Percentiles rank a stretch among this genome's conserved stretches.
phyloP scores from a whole-genome alignment of 73 alveolate species.

The Paramecium bursaria region DNA sequence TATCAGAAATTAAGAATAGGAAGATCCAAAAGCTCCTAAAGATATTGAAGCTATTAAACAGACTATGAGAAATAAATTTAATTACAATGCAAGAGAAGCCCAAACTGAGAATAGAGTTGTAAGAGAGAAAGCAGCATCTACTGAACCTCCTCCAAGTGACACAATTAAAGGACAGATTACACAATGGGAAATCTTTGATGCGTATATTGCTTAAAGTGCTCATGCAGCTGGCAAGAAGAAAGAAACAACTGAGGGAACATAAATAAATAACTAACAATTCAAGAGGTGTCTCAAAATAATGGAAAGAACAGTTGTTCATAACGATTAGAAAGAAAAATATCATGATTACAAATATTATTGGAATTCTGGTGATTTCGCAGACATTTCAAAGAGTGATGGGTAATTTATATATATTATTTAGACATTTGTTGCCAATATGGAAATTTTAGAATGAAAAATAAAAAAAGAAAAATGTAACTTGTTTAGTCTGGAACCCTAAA shows the following conservation, averaged over 20 bases:
- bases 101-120: slow-evolving; percentile 86
- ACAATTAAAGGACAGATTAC: slow-evolving; percentile 89
- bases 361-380: slow-evolving; percentile 74
- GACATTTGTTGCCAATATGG: slow-evolving; percentile 93
- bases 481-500: slow-evolving; percentile 99
- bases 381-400: slow-evolving; percentile 67
- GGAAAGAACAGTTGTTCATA: slow-evolving; percentile 98
- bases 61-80: slow-evolving; percentile 90
- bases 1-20: slow-evolving; percentile 76
- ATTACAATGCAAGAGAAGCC: slow-evolving; percentile 93
- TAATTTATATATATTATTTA: background rate
- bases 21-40: slow-evolving; percentile 74
- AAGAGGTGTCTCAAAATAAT: slow-evolving; percentile 92
- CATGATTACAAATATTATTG: slow-evolving; percentile 91
- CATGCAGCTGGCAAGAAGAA: slow-evolving; percentile 75
- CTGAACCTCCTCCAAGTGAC: slow-evolving; percentile 94
- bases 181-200: slow-evolving; percentile 99
- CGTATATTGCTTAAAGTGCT: slow-evolving; percentile 94
- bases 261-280: slow-evolving; percentile 91
- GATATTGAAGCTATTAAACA: slow-evolving; percentile 80
- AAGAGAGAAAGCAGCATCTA: slow-evolving; percentile 89
- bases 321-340: slow-evolving; percentile 96
- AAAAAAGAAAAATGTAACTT: slow-evolving; percentile 97
- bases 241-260: slow-evolving; percentile 81
- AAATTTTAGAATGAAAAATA: slow-evolving; percentile 97